These are phyloP conservation scores for Sporothrix humicola DNA, from an alignment of 2,329 filamentous ascomycete genomes.

Conservation along the genomic window DNA sequence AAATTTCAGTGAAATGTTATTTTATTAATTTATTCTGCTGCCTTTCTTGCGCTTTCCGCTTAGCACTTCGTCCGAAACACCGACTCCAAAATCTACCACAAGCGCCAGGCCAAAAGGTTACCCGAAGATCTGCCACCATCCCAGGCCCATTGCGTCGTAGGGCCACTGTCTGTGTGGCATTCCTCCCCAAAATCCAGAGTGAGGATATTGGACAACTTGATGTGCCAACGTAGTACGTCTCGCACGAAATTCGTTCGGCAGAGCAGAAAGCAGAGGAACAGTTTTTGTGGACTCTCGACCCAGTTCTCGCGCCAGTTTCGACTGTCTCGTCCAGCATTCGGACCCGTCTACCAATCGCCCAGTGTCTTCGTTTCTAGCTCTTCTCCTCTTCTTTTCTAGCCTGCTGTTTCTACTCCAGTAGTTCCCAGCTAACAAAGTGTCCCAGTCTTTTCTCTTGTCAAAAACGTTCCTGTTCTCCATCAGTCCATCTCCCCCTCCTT, in stretches of 20 bases:
- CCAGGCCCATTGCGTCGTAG: not conserved
- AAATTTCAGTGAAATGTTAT: not conserved
- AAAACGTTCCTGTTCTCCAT: not conserved
- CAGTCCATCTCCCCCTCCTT: not conserved
- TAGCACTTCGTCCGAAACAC: not conserved
- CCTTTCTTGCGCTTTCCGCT: not conserved
- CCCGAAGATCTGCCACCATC: not conserved
- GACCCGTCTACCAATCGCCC: too few species aligned
- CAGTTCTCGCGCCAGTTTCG: too few species aligned
- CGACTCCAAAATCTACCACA: not conserved
- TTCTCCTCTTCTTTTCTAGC: too few species aligned
- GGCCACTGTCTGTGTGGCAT: not conserved
- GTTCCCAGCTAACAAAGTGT: not conserved
- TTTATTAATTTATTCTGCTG: not conserved
- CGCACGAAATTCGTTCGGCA: not conserved
- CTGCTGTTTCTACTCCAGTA: too few species aligned
- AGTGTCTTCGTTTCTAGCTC: too few species aligned
- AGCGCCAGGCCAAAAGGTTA: constrained; percentile 8
- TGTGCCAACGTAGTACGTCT: not conserved
- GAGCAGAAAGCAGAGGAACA: not conserved
- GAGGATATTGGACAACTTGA: not conserved
- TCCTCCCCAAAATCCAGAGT: not conserved
- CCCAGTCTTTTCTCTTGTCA: not conserved
- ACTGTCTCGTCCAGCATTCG: too few species aligned
- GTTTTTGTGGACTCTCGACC: too few species aligned